Conservation (phyloP, 495 filamentous ascomycete genomes). For the Cladorrhinum samala region DNA sequence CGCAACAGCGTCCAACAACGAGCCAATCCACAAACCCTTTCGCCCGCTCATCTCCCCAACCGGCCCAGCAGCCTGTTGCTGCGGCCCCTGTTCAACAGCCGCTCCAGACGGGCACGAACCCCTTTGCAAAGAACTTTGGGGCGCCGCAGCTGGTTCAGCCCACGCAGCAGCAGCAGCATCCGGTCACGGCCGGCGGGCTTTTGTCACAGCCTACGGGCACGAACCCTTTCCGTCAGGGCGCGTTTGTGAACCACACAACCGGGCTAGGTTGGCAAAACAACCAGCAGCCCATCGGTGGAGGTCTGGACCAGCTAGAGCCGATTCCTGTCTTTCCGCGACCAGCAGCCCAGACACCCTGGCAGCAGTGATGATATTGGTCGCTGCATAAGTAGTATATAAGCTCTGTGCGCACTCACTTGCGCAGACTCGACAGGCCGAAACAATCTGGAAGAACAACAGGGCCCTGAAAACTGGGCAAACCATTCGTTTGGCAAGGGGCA, state of each 20-base stretch:
- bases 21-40: conserved; percentile 85
- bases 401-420: not conserved
- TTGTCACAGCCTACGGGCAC: conserved; percentile 73
- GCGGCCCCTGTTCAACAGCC: conserved; percentile 52
- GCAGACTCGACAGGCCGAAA: not conserved
- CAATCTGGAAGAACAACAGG: not conserved
- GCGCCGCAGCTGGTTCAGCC: conserved; percentile 28
- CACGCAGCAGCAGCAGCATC: conserved; percentile 27
- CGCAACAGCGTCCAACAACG: conserved; percentile 33
- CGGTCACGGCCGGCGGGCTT: conserved; percentile 43
- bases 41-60: conserved; percentile 50
- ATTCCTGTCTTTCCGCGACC: conserved; percentile 83
- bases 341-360: conserved; percentile 49
- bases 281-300: conserved; percentile 77
- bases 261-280: conserved; percentile 80
- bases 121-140: conserved; percentile 52
- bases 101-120: conserved; percentile 63
- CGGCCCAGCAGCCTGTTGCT: conserved; percentile 32
- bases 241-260: conserved; percentile 80
- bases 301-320: conserved; percentile 72
- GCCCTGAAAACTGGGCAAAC: not conserved
- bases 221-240: conserved; percentile 87
- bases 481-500: conserved; percentile 16
- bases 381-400: not conserved
- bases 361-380: conserved; percentile 29